Evolutionary conservation across 2,329 filamentous ascomycete species (phyloP), one percentile per base, ranked within the genome.

Genomic region (Epichloe hybrida): DNA sequence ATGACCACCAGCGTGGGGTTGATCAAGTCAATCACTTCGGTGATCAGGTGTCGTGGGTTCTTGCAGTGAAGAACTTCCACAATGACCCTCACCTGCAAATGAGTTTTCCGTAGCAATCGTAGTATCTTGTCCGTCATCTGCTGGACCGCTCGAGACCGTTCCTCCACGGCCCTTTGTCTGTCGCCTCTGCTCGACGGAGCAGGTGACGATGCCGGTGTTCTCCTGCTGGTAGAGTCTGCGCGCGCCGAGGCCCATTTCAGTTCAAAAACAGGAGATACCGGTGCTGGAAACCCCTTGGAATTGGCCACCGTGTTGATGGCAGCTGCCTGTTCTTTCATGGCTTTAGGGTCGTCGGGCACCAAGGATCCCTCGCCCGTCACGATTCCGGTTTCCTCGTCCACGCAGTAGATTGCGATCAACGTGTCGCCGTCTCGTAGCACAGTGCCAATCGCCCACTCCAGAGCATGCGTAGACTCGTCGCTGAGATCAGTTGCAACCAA

Each of bases 61-160:
- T 96, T 97, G 82, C 93, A 97, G 69, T 97, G 93, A 57, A 98
- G 84, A 27, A 97, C 91, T 68, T 98, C 93, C 36, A 98, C 84
- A 48, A 95, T 88, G 46, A 96, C 86, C 52, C 89, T 82, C 46
- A 96, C 90, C 65, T 98, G 91, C 52, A 98, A 73, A 56, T 86
- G 81, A 1, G 93, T 98, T 74, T 95, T 95, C 53, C 91, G 79
- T 53, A 98, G 70, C 44, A 97, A 72, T 57, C 84, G 86, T n/a
- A 93, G 79, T 50, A 95, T 88, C 35, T 85, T 80, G 51, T 91
- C 80, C 1, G 88, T 90, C 54, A 98, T 89, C 52, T 84, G 81
- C 55, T 88, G 80, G n/a, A 91, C 80, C 0, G 89, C 89, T 58
- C 81, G 80, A 52, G 83, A 79, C 35, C 93, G 80, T 62, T 96